Percentiles rank a stretch among this genome's conserved stretches.
Evolutionary conservation across 2,329 filamentous ascomycete genomes (phyloP).

Genomic region (Penicillium sp.): DNA sequence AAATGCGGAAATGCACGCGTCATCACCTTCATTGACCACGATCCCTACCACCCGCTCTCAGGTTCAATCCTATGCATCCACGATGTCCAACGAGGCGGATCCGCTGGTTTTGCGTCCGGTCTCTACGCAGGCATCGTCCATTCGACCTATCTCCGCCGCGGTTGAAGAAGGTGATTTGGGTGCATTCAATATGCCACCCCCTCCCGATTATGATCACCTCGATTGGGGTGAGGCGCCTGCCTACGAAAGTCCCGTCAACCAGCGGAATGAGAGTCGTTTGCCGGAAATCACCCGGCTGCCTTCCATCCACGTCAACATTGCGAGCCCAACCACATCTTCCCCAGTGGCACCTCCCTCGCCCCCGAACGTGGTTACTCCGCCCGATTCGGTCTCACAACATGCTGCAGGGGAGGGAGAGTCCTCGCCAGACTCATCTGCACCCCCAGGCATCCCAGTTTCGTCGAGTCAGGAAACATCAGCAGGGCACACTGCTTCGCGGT

Average conservation of each 20-base stretch:
- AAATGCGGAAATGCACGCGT: constrained; percentile 28
- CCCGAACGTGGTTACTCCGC: constrained; percentile 6
- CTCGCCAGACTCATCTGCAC: not conserved
- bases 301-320: constrained; percentile 28
- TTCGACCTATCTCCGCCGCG: constrained; percentile 15
- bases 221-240: constrained; percentile 42
- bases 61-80: constrained; percentile 31
- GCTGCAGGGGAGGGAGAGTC: no score
- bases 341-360: constrained; percentile 21
- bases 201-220: constrained; percentile 39
- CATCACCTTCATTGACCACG: constrained; percentile 20
- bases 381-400: not conserved
- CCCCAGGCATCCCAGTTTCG: not conserved
- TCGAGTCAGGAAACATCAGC: not conserved
- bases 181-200: constrained; percentile 30
- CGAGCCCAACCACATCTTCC: constrained; percentile 23
- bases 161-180: constrained; percentile 34
- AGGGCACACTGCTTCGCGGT: no score
- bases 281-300: constrained; percentile 22
- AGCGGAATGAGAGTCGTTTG: constrained; percentile 13
- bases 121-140: constrained; percentile 21
- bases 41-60: constrained; percentile 25
- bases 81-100: constrained; percentile 29
- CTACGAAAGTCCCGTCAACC: constrained; percentile 28
- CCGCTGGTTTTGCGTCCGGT: constrained; percentile 21